These are phyloP conservation scores for Ogataea allantospora DNA, from an alignment of 805 yeast species.

Conservation along the genomic window DNA sequence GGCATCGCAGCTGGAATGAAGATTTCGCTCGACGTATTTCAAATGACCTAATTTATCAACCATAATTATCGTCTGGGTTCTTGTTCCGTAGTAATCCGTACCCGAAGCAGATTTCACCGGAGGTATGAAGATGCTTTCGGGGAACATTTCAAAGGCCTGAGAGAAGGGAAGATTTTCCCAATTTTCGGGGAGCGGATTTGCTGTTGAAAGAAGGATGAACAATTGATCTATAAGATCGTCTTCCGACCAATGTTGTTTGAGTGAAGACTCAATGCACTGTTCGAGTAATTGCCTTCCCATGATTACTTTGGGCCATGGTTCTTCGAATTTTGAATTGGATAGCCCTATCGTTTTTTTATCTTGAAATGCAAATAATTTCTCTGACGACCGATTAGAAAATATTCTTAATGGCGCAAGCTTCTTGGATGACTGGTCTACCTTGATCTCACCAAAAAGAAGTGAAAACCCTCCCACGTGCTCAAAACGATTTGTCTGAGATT, in stretches of 20 bases:
- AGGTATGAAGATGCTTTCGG: conserved; percentile 69
- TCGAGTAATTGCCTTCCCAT: conserved; percentile 63
- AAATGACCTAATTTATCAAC: conserved; percentile 50
- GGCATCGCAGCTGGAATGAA: conserved; percentile 50
- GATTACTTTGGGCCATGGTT: conserved; percentile 75
- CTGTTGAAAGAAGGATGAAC: conserved; percentile 52
- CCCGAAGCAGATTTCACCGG: conserved; percentile 41
- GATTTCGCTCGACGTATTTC: conserved; percentile 59
- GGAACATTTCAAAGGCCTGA: conserved; percentile 43
- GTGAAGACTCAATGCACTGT: conserved; percentile 33
- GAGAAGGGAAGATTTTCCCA: conserved; percentile 29
- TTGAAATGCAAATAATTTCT: conserved; percentile 20
- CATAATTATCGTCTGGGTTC: conserved; percentile 79
- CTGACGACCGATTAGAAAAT: conserved; percentile 48
- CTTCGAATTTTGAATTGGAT: conserved; percentile 62
- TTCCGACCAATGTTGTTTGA: conserved; percentile 22
- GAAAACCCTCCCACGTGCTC: conserved; percentile 60
- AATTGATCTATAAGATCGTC: conserved; percentile 48
- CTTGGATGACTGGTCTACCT: conserved; percentile 24
- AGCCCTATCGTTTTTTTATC: conserved; percentile 47
- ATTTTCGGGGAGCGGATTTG: conserved; percentile 30
- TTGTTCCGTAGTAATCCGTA: conserved; percentile 69
- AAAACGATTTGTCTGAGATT: conserved; percentile 28
- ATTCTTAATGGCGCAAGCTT: conserved; percentile 40
- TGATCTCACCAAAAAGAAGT: conserved; percentile 52